Conservation (phyloP, 176 grass and related monocot genomes). For the Carex scoparia region DNA sequence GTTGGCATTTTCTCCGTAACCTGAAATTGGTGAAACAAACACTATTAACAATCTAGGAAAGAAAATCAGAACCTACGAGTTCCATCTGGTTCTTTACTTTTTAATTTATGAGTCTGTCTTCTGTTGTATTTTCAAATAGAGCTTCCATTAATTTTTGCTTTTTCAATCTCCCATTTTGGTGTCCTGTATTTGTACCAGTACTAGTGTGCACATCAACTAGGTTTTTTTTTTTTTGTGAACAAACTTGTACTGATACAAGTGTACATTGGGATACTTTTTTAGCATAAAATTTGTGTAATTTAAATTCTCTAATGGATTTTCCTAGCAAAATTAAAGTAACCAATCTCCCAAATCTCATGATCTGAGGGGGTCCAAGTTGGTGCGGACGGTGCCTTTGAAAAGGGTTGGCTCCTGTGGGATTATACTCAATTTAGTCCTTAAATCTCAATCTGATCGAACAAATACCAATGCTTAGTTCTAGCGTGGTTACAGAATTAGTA, state of each 20-base stretch:
- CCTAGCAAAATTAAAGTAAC: slow-evolving; percentile 6
- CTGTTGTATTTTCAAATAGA: neutral
- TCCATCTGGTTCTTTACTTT: neutral
- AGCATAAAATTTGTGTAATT: neutral
- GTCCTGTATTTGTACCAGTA: neutral
- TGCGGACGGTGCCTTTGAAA: slow-evolving; percentile 81
- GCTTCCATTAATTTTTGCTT: neutral
- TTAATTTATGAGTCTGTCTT: too few species aligned
- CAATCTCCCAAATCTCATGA: slow-evolving; percentile 92
- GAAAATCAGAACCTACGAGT: neutral
- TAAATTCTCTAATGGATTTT: neutral
- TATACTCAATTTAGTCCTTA: slow-evolving; percentile 93
- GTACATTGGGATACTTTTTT: neutral
- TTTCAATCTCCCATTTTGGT: neutral
- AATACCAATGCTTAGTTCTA: slow-evolving; percentile 40
- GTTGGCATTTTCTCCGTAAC: slow-evolving; percentile 74
- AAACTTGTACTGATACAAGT: neutral
- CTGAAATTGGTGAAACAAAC: slow-evolving; percentile 35
- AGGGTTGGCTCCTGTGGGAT: slow-evolving; percentile 96
- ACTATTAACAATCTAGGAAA: slow-evolving; percentile 6
- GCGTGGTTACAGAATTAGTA: too few species aligned
- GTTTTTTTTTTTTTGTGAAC: neutral
- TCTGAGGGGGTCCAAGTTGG: slow-evolving; percentile 91
- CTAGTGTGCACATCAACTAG: neutral
- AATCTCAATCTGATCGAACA: slow-evolving; percentile 79